Percentiles rank a stretch among this genome's conserved stretches.
Evolutionary conservation across 2,329 filamentous ascomycete species (phyloP).

Genomic region (Domatiomyces globalis): DNA sequence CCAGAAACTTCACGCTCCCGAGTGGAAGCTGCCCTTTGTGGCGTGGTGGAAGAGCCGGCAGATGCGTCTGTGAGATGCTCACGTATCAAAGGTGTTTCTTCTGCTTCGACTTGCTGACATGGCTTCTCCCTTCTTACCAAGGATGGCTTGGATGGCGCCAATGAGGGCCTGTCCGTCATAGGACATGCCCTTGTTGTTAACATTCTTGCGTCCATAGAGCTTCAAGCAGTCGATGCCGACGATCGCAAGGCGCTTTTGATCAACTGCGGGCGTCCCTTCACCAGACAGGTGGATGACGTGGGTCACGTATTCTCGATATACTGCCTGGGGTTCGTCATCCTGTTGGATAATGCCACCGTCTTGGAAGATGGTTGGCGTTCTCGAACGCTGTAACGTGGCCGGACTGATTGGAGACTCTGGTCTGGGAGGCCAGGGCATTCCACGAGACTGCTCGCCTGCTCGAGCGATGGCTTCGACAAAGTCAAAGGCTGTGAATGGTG

Average conservation of each 20-base stretch:
- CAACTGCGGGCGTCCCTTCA: conserved; percentile 14
- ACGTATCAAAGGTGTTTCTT: conserved; percentile 42
- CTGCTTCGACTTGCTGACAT: conserved; percentile 35
- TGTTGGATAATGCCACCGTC: not conserved
- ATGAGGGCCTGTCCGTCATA: conserved; percentile 66
- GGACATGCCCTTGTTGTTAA: conserved; percentile 37
- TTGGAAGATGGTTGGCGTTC: not conserved
- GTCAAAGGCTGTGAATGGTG: conserved; percentile 59
- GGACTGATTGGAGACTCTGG: conserved; percentile 6
- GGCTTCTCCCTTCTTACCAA: conserved; percentile 49
- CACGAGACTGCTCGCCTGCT: conserved; percentile 56
- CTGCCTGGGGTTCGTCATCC: conserved; percentile 1
- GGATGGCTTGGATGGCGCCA: conserved; percentile 62
- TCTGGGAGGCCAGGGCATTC: conserved; percentile 22
- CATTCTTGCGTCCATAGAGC: conserved; percentile 54
- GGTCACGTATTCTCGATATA: conserved; percentile 17
- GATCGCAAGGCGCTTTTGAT: conserved; percentile 10
- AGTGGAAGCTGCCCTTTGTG: conserved; percentile 80
- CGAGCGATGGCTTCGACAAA: conserved; percentile 69
- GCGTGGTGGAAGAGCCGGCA: conserved; percentile 48
- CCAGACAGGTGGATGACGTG: conserved; percentile 18
- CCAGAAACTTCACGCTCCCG: conserved; percentile 46
- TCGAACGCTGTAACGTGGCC: not conserved
- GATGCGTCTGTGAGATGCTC: conserved; percentile 31
- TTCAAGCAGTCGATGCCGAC: conserved; percentile 54